phyloP scores from a whole-genome alignment of 495 filamentous ascomycete genomes.

The Aspergillus mulundensis region DNA sequence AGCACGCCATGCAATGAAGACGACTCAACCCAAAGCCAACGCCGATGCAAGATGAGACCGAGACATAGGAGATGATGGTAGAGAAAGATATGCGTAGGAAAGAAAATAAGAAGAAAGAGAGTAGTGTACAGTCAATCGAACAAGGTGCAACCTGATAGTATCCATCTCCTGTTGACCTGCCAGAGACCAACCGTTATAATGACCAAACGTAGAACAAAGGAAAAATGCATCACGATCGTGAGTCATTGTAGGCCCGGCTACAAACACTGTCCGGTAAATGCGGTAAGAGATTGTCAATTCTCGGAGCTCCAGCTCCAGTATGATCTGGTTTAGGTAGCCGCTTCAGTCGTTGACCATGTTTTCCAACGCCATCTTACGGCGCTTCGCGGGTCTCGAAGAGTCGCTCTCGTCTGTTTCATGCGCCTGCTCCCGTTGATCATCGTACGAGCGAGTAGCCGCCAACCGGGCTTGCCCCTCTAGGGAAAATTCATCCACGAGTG shows the following conservation, averaged over 20 bases:
- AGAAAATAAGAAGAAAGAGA: neutral
- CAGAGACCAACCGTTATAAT: neutral
- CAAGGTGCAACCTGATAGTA: neutral
- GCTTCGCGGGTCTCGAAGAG: slow-evolving; percentile 58
- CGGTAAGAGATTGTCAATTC: neutral
- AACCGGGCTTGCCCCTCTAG: slow-evolving; percentile 19
- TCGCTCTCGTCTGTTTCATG: slow-evolving; percentile 26
- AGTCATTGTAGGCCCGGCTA: slow-evolving; percentile 36
- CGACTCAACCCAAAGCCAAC: neutral
- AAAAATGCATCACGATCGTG: slow-evolving; percentile 25
- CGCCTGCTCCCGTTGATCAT: slow-evolving; percentile 12
- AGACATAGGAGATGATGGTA: neutral
- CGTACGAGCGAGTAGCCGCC: slow-evolving; percentile 12
- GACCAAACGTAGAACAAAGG: slow-evolving; percentile 9
- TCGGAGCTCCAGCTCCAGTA: neutral
- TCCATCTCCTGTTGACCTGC: neutral
- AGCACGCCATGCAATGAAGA: too few relatives aligned
- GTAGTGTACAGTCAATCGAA: slow-evolving; percentile 1
- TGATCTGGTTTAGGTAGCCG: too few relatives aligned
- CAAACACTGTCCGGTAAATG: slow-evolving; percentile 15
- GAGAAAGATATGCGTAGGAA: neutral
- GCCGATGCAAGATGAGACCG: neutral
- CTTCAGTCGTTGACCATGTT: slow-evolving; percentile 45
- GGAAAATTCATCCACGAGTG: slow-evolving; percentile 20
- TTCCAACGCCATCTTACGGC: slow-evolving; percentile 60